phyloP scores from a whole-genome alignment of 768 basidiomycete species.

The Guyanaporus albipodus region DNA sequence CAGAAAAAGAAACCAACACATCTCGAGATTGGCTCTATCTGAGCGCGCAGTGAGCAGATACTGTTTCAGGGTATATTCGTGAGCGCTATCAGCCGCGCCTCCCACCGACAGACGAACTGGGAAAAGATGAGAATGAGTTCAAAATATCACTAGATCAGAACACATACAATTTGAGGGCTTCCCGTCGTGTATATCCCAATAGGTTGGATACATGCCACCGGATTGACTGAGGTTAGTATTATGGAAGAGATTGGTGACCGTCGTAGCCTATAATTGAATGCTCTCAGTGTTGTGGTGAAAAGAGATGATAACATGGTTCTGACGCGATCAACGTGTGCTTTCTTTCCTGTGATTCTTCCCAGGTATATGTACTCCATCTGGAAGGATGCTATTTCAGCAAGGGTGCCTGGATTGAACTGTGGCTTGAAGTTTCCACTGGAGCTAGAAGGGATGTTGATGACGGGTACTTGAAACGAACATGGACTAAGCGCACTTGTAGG shows the following conservation, averaged over 20 bases:
- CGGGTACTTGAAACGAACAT: background rate
- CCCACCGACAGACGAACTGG: conserved; percentile 54
- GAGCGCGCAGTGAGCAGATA: conserved; percentile 62
- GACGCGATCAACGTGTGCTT: conserved; percentile 55
- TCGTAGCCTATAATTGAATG: conserved; percentile 39
- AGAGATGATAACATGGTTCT: conserved; percentile 12
- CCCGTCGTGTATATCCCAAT: conserved; percentile 51
- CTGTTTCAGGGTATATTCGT: conserved; percentile 75
- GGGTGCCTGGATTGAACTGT: conserved; percentile 37
- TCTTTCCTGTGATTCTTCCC: conserved; percentile 71
- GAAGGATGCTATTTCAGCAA: conserved; percentile 81
- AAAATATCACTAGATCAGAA: background rate
- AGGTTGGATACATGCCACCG: conserved; percentile 61
- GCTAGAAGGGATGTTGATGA: conserved; percentile 2
- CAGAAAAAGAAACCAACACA: conserved; percentile 47
- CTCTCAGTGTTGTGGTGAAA: background rate
- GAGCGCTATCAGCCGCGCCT: conserved; percentile 65
- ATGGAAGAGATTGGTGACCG: conserved; percentile 46
- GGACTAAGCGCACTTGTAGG: conserved; percentile 43
- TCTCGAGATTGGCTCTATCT: conserved; percentile 56
- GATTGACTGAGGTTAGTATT: conserved; percentile 41
- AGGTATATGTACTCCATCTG: conserved; percentile 87
- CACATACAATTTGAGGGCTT: conserved; percentile 45
- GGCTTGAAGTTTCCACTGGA: background rate
- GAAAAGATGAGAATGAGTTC: background rate